These are phyloP conservation scores for Arachis hypogaea DNA, from an alignment of 306 rosid species.

Conservation along the genomic window DNA sequence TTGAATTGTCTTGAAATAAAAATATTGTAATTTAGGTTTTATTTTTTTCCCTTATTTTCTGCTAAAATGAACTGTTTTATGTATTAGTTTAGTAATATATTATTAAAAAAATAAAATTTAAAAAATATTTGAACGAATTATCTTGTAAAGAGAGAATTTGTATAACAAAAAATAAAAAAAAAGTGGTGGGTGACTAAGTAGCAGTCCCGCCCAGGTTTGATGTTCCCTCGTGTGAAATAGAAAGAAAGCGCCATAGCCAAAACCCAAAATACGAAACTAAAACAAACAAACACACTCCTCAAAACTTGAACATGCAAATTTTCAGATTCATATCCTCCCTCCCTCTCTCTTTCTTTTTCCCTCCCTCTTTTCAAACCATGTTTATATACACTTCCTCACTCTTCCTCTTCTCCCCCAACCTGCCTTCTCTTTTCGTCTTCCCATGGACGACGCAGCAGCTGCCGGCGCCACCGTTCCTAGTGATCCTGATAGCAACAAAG, in stretches of 20 bases:
- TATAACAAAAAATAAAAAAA: too few relatives aligned
- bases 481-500: slow-evolving; percentile 33
- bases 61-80: too few relatives aligned
- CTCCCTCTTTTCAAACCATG: slow-evolving; percentile 39
- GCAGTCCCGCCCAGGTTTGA: not conserved
- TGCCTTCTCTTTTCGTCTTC: not conserved
- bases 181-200: too few relatives aligned
- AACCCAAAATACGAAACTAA: not conserved
- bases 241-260: not conserved
- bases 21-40: too few relatives aligned
- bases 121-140: too few relatives aligned
- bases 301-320: not conserved
- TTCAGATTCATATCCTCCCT: not conserved
- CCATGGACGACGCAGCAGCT: too few relatives aligned
- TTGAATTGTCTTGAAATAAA: too few relatives aligned
- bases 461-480: too few relatives aligned
- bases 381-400: slow-evolving; percentile 22
- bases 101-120: too few relatives aligned
- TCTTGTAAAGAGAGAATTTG: too few relatives aligned
- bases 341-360: slow-evolving; percentile 32
- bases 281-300: not conserved
- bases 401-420: not conserved
- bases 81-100: too few relatives aligned
- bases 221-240: not conserved
- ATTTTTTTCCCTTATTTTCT: too few relatives aligned